Evolutionary conservation across 257 asterid genomes (phyloP), one percentile per base, ranked within the genome.

Genomic region (Salvia miltiorrhiza): DNA sequence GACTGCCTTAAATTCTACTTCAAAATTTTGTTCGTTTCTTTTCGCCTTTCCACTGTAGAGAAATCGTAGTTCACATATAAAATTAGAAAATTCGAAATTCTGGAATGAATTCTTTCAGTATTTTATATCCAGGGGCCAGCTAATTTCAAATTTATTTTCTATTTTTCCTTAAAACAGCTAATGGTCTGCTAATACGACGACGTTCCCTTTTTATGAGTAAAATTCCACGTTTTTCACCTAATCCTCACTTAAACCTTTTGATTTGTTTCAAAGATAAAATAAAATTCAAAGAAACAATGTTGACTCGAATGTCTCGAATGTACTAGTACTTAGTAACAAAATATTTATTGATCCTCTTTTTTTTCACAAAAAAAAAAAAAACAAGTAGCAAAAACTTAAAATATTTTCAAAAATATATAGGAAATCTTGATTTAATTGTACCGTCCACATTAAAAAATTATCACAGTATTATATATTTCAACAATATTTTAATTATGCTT

Each of bases 1-100:
- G 14, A 63, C 65, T 45, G 57, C 58, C 40, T 67, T 59, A n/a
- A 62, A 72, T 30, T 21, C 58, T 33, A 72, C 73, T 57, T 63
- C 73, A 56, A 54, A 30, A 7, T 6, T 55, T 77, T 63, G 39
- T 63, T 44, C n/a, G 59, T 65, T 70, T 69, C 11, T 19, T 39
- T 17, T 53, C 53, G 63, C 67, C 33, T 40, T 48, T 62, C 35
- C 71, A 57, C 70, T 30, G 73, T 65, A 17, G 7, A 53, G 16
- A 70, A 70, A 37, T 43, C 52, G 67, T 26, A 65, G 56, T 71
- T 66, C 28, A 32, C 49, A 41, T 9, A 60, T 43, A 17, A 43
- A 53, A 54, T 40, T 62, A 63, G 24, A 39, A 71, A 63, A 63
- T 39, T 63, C 63, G 59, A 74, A 74, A 65, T 65, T 19, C 44